A percentile compares a stretch with the other conserved stretches of the same genome.
These are phyloP conservation scores for Epichloe hybrida DNA, from an alignment of 2,329 filamentous ascomycete species.

Conservation along the genomic window DNA sequence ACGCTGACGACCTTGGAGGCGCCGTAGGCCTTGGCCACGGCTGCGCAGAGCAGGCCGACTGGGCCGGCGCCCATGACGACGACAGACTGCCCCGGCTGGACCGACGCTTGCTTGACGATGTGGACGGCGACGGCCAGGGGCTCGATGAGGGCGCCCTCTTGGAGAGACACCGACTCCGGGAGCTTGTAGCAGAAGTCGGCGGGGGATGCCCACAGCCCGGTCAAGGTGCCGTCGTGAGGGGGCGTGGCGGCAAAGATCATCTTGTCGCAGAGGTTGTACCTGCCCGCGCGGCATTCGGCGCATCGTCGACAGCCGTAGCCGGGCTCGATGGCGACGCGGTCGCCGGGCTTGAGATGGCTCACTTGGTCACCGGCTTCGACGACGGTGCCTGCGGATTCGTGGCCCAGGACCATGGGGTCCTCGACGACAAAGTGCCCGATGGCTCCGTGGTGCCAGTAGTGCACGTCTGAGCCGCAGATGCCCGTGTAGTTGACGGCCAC, in stretches of 20 bases:
- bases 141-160: conserved; percentile 86
- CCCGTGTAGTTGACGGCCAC: conserved; percentile 75
- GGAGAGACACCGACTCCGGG: conserved; percentile 59
- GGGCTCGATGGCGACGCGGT: conserved; percentile 86
- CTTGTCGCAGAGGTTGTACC: conserved; percentile 78
- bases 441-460: conserved; percentile 80
- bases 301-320: conserved; percentile 77
- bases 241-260: conserved; percentile 92
- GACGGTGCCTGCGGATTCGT: conserved; percentile 67
- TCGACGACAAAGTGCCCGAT: conserved; percentile 76
- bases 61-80: conserved; percentile 81
- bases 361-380: conserved; percentile 55
- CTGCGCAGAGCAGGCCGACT: conserved; percentile 76
- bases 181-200: conserved; percentile 91
- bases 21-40: conserved; percentile 75
- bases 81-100: conserved; percentile 62
- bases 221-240: conserved; percentile 81
- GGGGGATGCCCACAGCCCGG: conserved; percentile 76
- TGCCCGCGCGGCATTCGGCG: conserved; percentile 61
- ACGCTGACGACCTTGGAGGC: conserved; percentile 73
- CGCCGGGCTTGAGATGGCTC: conserved; percentile 51
- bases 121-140: conserved; percentile 79
- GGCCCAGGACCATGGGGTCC: conserved; percentile 66
- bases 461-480: conserved; percentile 76
- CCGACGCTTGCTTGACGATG: conserved; percentile 59